Evolutionary conservation across 148 eudicot species (phyloP).

Genomic region (Pharnaceum exiguum): DNA sequence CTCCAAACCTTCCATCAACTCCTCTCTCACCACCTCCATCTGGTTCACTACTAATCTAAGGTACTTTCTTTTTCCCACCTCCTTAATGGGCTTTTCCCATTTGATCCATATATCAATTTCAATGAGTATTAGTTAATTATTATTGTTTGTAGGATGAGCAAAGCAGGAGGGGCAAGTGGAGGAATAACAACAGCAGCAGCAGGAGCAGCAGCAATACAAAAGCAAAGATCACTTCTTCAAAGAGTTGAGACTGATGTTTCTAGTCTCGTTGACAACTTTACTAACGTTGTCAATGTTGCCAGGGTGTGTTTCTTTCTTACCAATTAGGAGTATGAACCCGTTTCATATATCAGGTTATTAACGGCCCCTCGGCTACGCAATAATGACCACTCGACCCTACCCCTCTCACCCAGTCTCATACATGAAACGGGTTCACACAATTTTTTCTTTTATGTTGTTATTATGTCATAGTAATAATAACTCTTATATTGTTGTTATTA

Average conservation of each 20-base stretch:
- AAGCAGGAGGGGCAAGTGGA: slow-evolving; percentile 59
- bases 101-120: too few relatives aligned
- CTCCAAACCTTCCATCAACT: too few relatives aligned
- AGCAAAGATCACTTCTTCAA: slow-evolving; percentile 75
- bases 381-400: too few relatives aligned
- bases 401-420: too few relatives aligned
- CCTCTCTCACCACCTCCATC: too few relatives aligned
- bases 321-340: neutral
- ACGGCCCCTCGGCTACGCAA: too few relatives aligned
- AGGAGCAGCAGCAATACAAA: slow-evolving; percentile 76
- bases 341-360: neutral
- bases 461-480: neutral
- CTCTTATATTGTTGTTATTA: neutral
- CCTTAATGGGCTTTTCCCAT: too few relatives aligned
- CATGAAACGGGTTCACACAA: too few relatives aligned
- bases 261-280: slow-evolving; percentile 78
- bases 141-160: slow-evolving; percentile 71
- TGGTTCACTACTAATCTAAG: too few relatives aligned
- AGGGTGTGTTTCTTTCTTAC: slow-evolving; percentile 40
- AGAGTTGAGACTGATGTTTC: slow-evolving; percentile 85
- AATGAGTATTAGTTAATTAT: too few relatives aligned
- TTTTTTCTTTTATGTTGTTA: neutral
- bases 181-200: slow-evolving; percentile 73
- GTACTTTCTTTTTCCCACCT: too few relatives aligned
- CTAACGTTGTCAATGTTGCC: slow-evolving; percentile 61